Base-by-base conservation (phyloP, 2,329 filamentous ascomycete genomes). In the Didymella arachidicola region DNA sequence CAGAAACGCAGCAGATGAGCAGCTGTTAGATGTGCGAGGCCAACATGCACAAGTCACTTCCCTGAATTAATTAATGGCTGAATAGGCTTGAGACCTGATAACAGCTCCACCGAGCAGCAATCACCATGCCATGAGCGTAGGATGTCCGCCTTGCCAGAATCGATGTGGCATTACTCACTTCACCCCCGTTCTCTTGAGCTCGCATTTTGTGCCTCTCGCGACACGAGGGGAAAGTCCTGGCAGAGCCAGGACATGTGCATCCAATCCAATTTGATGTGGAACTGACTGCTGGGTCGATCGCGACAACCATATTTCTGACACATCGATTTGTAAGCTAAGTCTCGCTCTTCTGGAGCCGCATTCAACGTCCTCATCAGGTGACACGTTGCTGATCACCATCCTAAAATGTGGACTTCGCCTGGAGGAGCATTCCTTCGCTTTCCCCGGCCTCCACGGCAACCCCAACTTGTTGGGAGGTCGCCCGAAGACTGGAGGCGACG, bases 301-400 rank as follows among this genome's bases (percentile, higher is more conserved):
- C 22, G 26, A 29, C 29, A 51, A n/a, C 44, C 44, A 30, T 18
- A 10, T 14, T 22, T 44, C 8, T 39, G 25, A 41, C 49, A 49
- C 30, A 32, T 38, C 41, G 49, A 58, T 58, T 36, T 11, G 2
- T 27, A 22, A 7, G 16, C 44, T 39, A 39, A 6, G 25, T 44
- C 49, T 53, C 44, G 26, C 30, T 29, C 41, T 49, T n/a, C 25
- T 26, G 44, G 44, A 22, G 55, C 39, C 27, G 30, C 12, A 25
- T 6, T 36, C 14, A 19, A 30, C 18, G 30, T 34, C 25, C 41
- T 14, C 19, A n/a, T 39, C 10, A 34, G 26, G 22, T 7, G 39
- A 38, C 22, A 12, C 32, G 18, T 11, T 14, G 49, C 26, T 38
- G 49, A 58, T 53, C 55, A n/a, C 16, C 7, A 25, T 43, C 10